Evolutionary conservation across 768 basidiomycete species (phyloP), one percentile per base, ranked within the genome.

Genomic region (Hirschioporus abietinus): DNA sequence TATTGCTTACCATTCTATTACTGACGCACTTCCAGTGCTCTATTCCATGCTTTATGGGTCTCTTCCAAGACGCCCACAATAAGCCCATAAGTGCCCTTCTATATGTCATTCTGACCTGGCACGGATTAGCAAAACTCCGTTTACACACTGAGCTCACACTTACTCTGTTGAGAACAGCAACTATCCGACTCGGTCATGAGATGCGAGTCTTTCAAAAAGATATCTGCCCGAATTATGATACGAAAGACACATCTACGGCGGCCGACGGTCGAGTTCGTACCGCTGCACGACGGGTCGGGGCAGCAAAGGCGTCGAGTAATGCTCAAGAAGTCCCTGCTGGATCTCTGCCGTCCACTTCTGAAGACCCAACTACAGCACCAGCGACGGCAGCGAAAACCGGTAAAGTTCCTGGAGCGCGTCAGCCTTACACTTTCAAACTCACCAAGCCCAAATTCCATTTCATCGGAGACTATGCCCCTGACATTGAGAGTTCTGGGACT

Each of bases 101-200:
- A 1, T 83, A 76, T 66, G 60, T 66, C 17, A 66, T 77, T 1
- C 73, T 73, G 0, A 70, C 72, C 15, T 81, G 79, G 81, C 82
- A 82, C 68, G 74, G 73, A 0, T 71, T 77, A 10, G 79, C 78
- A 0, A 83, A 83, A 66, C 72, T 82, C 1, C 74, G 76, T 8
- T 60, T 80, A 64, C 82, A 82, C 65, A 79, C 78, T 0, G 74
- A 78, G 9, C 20, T 66, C 0, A 77, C 79, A 4, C 67, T 83
- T 0, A n/a, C 34, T 0, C 20, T 71, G 24, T 68, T 80, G 1
- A 68, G 75, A 17, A 7, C 7, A 1, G 63, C 67, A 0, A 80
- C 78, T 10, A 62, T 12, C 0, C 66, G 68, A 0, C 68, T 82
- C 8, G 78, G 81, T 0, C 27, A 67, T 1, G 59, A 69, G 0